Percentiles rank a stretch among this genome's conserved stretches.
Conservation (phyloP, 2,329 filamentous ascomycete species). For the Exserohilum turcica region DNA sequence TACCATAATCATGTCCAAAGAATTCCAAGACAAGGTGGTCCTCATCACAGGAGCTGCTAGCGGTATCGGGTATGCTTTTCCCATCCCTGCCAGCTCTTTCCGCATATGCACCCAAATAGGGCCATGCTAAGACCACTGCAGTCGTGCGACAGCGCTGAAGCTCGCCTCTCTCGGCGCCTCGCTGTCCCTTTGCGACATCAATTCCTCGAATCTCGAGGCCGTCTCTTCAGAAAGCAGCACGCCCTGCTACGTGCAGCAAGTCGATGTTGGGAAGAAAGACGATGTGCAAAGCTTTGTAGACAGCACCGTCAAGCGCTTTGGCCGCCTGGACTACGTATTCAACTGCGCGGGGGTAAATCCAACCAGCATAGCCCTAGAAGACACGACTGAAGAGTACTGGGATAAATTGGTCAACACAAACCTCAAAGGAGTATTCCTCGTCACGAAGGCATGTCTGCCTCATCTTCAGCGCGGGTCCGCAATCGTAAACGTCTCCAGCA, state of each 20-base stretch:
- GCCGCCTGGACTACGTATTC: slow-evolving; percentile 50
- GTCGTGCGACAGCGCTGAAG: slow-evolving; percentile 54
- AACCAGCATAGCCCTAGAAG: slow-evolving; percentile 48
- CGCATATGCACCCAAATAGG: neutral
- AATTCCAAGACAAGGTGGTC: slow-evolving; percentile 39
- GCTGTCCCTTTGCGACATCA: slow-evolving; percentile 45
- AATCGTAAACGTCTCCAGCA: slow-evolving; percentile 40
- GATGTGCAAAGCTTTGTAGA: slow-evolving; percentile 53
- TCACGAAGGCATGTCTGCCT: slow-evolving; percentile 51
- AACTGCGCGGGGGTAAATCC: slow-evolving; percentile 59
- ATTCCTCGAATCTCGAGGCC: slow-evolving; percentile 48
- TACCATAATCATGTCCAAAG: slow-evolving; percentile 26
- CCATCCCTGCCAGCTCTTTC: neutral
- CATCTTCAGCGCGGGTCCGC: slow-evolving; percentile 32
- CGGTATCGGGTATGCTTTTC: slow-evolving; percentile 54
- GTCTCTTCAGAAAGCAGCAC: slow-evolving; percentile 40
- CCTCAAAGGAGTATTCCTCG: slow-evolving; percentile 53
- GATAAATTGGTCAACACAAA: slow-evolving; percentile 55
- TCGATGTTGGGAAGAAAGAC: slow-evolving; percentile 55
- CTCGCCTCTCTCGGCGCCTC: slow-evolving; percentile 54
- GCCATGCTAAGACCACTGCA: slow-evolving; percentile 14
- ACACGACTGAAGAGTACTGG: slow-evolving; percentile 55
- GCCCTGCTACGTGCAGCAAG: slow-evolving; percentile 36
- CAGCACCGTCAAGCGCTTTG: slow-evolving; percentile 42
- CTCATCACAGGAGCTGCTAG: slow-evolving; percentile 40